Base-by-base conservation (phyloP, 75 land plant genomes). In the Pinus albicaulis region DNA sequence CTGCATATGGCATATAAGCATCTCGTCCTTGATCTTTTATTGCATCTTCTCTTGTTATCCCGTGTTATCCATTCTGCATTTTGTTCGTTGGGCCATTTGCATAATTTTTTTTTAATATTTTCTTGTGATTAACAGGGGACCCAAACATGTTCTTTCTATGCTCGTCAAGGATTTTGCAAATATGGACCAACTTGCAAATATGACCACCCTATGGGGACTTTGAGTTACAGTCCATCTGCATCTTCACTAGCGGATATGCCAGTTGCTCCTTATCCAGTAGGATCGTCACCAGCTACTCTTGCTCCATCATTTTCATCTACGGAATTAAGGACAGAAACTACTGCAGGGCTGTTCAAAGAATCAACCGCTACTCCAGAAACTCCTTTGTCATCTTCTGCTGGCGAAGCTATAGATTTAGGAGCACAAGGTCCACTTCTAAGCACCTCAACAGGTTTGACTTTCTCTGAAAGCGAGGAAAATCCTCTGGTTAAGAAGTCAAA, bases 151-250 rank as follows among this genome's bases (percentile, higher is more conserved):
- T 75, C 84, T 57, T 90, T 83, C 80, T 96, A 88, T 79, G 68
- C 77, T 16, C 92, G 92, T 71, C 90, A 88, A 70, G 98, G 99
- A 64, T 72, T 89, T 23, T 96, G 99, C 89, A 96, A 89, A 68
- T 96, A 90, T 83, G 99, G 99, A 48, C 87, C 93, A 12, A 89
- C 92, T 12, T 96, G 99, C 95, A 96, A 90, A 83, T 96, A 82
- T 81, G 93, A 96, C 75, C 99, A 96, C 69, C 88, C 94, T 15
- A 80, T 90, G 80, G 87, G 80, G 34, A 66, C 53, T 34, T 58
- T 92, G 69, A 88, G 88, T 65, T 92, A 95, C 78, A 90, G 93
- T 57, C 92, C 98, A 71, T 91, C 98, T 48, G 93, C 98, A 72
- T 95, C 95, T 12, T 95, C 95, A 55, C 87, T 92, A 28, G 65